A percentile compares a stretch with the other conserved stretches of the same genome.
Conservation (phyloP, 805 yeast species). For the Alloascoidea hylecoeti region DNA sequence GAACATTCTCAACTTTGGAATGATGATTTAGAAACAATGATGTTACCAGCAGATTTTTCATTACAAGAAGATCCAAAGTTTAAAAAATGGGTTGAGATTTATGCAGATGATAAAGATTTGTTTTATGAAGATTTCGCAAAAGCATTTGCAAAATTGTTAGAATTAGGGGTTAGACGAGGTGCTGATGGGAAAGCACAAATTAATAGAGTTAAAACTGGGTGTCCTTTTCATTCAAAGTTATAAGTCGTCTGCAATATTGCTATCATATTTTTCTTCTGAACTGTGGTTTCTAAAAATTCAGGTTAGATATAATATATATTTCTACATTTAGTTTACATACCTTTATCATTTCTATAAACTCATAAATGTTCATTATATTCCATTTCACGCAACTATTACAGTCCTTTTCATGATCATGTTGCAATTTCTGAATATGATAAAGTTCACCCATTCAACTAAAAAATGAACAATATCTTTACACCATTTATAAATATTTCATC, state of each 20-base stretch:
- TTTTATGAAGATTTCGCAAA: constrained; percentile 34
- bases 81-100: constrained; percentile 28
- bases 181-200: constrained; percentile 1
- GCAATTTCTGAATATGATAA: too few relatives aligned
- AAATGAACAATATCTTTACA: too few relatives aligned
- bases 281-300: too few relatives aligned
- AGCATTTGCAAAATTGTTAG: constrained; percentile 31
- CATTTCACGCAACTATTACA: too few relatives aligned
- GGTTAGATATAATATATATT: too few relatives aligned
- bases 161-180: constrained; percentile 21
- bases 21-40: constrained; percentile 33
- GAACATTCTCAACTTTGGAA: constrained; percentile 32
- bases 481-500: too few relatives aligned
- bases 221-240: constrained; percentile 2
- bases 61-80: constrained; percentile 31
- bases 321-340: too few relatives aligned
- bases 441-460: too few relatives aligned
- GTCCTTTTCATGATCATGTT: too few relatives aligned
- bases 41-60: constrained; percentile 46
- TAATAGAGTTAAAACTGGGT: constrained; percentile 1
- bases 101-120: constrained; percentile 32
- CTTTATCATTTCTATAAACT: too few relatives aligned
- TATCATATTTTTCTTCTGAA: too few relatives aligned
- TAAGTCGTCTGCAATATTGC: neutral
- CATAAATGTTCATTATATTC: too few relatives aligned